Percentiles rank a stretch among this genome's conserved stretches.
These are phyloP conservation scores for Cetradonia linearis DNA, from an alignment of 495 filamentous ascomycete genomes.

Conservation along the genomic window DNA sequence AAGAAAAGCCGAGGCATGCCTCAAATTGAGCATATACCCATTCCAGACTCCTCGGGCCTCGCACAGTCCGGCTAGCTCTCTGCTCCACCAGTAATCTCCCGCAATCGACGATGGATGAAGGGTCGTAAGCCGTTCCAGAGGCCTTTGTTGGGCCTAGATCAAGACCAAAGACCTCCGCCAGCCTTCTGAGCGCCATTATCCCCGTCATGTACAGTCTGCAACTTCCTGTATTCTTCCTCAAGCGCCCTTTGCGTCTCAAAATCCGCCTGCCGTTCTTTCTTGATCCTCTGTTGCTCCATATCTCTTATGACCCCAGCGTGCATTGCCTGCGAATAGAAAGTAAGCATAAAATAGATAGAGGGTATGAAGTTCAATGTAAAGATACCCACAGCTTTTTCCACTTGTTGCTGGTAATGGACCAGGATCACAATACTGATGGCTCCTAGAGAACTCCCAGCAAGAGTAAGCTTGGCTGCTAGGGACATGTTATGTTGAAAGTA, in stretches of 20 bases:
- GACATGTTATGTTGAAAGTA: conserved; percentile 54
- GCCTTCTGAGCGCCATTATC: conserved; percentile 7
- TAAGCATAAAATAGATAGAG: conserved; percentile 1
- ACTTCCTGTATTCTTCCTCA: conserved; percentile 82
- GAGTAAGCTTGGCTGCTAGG: conserved; percentile 73
- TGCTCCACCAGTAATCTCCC: not conserved
- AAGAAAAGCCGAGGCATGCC: not conserved
- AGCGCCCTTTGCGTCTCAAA: conserved; percentile 83
- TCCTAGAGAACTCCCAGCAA: conserved; percentile 64
- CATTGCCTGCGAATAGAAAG: conserved; percentile 59
- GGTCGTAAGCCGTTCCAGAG: not conserved
- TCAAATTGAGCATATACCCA: not conserved
- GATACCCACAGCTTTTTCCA: conserved; percentile 68
- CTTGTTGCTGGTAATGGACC: conserved; percentile 78
- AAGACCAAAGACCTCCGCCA: conserved; percentile 4
- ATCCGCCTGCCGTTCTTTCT: conserved; percentile 78
- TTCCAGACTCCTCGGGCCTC: not conserved
- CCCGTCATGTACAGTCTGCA: conserved; percentile 55
- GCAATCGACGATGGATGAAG: not conserved
- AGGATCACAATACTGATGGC: conserved; percentile 69
- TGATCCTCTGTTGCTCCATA: conserved; percentile 85
- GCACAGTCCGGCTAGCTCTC: not conserved
- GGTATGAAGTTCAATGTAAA: not conserved
- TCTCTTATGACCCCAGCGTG: conserved; percentile 89
- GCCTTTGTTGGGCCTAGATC: not conserved